Evolutionary conservation across 163 green algal species (phyloP), one percentile per base, ranked within the genome.

Genomic region (Scenedesmus sp.): DNA sequence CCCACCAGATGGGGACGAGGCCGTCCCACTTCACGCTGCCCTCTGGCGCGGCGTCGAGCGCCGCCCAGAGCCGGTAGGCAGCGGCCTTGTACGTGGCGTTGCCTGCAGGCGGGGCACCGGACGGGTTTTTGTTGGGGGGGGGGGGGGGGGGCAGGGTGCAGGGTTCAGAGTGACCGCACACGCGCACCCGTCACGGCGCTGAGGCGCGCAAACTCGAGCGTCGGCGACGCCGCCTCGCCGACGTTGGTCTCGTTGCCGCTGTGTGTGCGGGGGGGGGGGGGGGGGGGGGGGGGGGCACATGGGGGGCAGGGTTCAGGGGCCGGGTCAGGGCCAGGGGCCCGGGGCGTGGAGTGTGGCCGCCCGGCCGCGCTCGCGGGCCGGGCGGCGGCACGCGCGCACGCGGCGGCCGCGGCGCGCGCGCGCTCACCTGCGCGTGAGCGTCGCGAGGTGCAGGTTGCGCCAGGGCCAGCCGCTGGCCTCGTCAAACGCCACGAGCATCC

Each of bases 11-110:
- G 56, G 36, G 36, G 56, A 64, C 6, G 28, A 64, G 28, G 10
- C 56, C 56, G 10, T 64, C 28, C 56, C 56, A 64, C 24, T 39
- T 64, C n/a, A n/a, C n/a, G n/a, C n/a, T n/a, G 56, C 56, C 56
- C 56, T 64, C 28, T 36, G 11, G 15, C 24, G 20, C 18, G 20
- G 3, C 13, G 53, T 62, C 56, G 4, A 64, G 56, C 56, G n/a
- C 28, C 14, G 36, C 28, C 56, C 56, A 64, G 28, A 64, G 28
- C 56, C n/a, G 56, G 56, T 64, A 64, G 28, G 56, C 56, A 5
- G 56, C 26, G 39, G 22, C 7, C 56, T 64, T 64, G 56, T 64
- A 64, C 14, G 28, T 28, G 4, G 36, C 28, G 28, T 44, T 29
- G 10, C 56, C 56, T 44, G n/a, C 28, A 44, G 26, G 4, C 9